phyloP scores from a whole-genome alignment of 345 rosid genomes.

The Erucastrum elatum region DNA sequence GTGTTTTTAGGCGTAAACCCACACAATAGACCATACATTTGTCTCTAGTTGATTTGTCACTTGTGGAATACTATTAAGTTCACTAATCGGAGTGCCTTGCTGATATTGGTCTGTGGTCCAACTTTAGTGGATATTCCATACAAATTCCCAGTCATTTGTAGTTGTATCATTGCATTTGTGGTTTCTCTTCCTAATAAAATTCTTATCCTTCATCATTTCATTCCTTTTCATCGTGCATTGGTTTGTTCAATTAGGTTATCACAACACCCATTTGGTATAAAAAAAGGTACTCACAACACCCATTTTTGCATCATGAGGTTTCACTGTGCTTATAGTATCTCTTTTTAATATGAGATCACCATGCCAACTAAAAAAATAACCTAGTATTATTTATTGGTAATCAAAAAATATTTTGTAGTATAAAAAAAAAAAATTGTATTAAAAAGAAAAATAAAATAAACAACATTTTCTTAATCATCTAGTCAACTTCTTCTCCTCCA shows the following conservation, averaged over 20 bases:
- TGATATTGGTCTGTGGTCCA: slow-evolving; percentile 8
- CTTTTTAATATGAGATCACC: background rate
- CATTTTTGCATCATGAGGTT: background rate
- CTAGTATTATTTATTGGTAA: background rate
- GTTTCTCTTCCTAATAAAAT: background rate
- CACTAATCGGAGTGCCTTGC: background rate
- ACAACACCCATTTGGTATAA: no score
- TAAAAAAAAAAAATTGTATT: background rate
- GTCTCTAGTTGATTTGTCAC: background rate
- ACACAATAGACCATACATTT: background rate
- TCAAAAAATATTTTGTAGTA: background rate
- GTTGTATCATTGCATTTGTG: background rate
- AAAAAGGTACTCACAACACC: no score
- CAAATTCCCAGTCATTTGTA: background rate
- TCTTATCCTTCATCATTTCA: slow-evolving; percentile 14
- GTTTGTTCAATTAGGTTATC: background rate
- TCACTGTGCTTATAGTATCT: background rate
- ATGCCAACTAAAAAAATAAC: background rate
- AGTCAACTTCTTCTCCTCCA: background rate
- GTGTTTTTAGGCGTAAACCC: background rate
- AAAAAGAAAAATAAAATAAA: background rate
- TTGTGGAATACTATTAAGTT: background rate
- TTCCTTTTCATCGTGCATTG: slow-evolving; percentile 17
- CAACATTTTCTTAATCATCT: background rate
- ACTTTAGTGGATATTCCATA: slow-evolving; percentile 16